Base-by-base conservation (phyloP, 257 asterid genomes). In the Mitragyna speciosa region DNA sequence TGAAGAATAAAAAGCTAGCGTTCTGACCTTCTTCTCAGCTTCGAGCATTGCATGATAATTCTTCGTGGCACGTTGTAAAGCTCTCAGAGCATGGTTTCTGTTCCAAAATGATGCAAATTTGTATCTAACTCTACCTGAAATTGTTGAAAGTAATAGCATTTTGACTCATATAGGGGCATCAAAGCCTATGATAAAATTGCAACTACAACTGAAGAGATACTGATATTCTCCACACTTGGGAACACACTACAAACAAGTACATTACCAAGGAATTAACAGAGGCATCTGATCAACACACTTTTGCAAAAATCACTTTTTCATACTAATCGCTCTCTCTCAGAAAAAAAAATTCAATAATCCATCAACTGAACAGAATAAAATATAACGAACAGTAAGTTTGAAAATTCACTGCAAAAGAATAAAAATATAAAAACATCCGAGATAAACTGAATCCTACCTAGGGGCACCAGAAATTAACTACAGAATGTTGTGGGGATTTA, bases 71-170 rank as follows among this genome's bases (percentile, higher is more conserved):
- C 89, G 92, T 83, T 90, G 97, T 82, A 95, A 85, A 79, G 89
- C 89, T 86, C 89, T 87, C 84, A 93, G 83, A 12, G 92, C 89
- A 70, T 93, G 87, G 83, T 95, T 95, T 90, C 99, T 85, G 80
- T 95, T 95, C 98, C 99, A 95, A 88, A 95, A 95, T 80, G 99
- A 95, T 54, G 99, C 97, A 84, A 95, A 95, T 85, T 92, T 93
- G 88, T 95, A 95, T 83, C 97, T 91, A 81, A 95, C 93, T 84
- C 96, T 89, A 82, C 99, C 99, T 95, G 92, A 83, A 85, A 88
- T 51, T 69, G 64, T 84, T 76, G 81, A 76, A 85, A 59, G 80
- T 68, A 58, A 36, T n/a, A 75, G 56, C 64, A 26, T 15, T 14
- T 28, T 64, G 43, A 58, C 67, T 76, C 71, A 12, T 52, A 31